These are phyloP conservation scores for Conringia planisiliqua DNA, from an alignment of 345 rosid genomes.

Conservation along the genomic window DNA sequence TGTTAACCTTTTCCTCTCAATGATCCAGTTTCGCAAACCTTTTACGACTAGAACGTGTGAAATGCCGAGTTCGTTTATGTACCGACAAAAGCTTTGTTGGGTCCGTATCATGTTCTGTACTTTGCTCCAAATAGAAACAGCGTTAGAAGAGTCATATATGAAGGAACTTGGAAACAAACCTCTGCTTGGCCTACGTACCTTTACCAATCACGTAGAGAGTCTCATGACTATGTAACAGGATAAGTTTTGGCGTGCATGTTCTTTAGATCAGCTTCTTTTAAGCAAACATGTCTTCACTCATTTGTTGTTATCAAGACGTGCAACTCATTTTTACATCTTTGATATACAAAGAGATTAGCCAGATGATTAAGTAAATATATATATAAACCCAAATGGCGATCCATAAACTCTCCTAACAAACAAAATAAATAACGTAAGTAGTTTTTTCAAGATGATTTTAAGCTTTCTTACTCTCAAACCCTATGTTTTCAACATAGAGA, in stretches of 20 bases:
- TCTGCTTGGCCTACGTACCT: not conserved
- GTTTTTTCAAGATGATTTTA: not conserved
- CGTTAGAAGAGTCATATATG: not conserved
- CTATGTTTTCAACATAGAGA: not conserved
- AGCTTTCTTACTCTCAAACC: not conserved
- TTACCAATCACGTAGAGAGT: too few relatives aligned
- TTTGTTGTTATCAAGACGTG: not conserved
- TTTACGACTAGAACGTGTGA: not conserved
- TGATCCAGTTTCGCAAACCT: not conserved
- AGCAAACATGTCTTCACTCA: too few relatives aligned
- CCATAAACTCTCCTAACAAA: not conserved
- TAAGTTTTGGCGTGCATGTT: too few relatives aligned
- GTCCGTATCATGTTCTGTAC: not conserved
- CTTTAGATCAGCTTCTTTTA: too few relatives aligned
- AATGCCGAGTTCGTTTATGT: not conserved
- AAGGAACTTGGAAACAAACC: not conserved
- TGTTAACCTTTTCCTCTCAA: not conserved
- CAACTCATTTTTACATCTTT: not conserved
- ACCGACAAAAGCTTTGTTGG: not conserved
- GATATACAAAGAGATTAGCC: not conserved
- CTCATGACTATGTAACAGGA: too few relatives aligned
- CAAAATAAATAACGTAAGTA: not conserved
- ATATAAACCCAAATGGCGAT: not conserved
- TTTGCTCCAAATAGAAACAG: not conserved
- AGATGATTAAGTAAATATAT: not conserved